Conservation (phyloP, 495 filamentous ascomycete genomes). For the Penicillium canescens region DNA sequence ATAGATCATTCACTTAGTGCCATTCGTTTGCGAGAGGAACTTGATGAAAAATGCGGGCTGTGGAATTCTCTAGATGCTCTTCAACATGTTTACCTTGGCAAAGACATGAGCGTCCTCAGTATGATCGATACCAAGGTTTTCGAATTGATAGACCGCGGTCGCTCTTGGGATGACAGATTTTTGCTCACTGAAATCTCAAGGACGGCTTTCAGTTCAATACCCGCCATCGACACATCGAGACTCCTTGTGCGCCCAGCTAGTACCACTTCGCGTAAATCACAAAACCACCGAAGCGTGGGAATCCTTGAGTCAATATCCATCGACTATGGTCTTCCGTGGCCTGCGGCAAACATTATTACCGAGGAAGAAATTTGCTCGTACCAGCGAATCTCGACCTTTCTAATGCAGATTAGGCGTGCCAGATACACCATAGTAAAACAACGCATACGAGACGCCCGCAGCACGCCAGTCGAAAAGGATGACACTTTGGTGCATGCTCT, state of each 20-base stretch:
- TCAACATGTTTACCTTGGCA: constrained; percentile 69
- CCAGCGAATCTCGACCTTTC: constrained; percentile 68
- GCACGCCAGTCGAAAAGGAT: constrained; percentile 20
- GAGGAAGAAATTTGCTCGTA: constrained; percentile 62
- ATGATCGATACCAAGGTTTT: constrained; percentile 70
- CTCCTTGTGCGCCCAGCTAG: constrained; percentile 52
- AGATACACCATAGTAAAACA: constrained; percentile 65
- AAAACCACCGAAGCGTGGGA: constrained; percentile 39
- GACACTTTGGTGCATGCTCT: constrained; percentile 58
- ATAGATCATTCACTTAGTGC: constrained; percentile 70
- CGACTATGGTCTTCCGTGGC: constrained; percentile 73
- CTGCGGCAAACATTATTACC: constrained; percentile 78
- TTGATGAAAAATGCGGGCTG: constrained; percentile 71
- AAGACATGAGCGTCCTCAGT: constrained; percentile 63
- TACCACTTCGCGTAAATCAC: constrained; percentile 8
- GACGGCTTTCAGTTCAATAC: constrained; percentile 56
- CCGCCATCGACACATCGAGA: constrained; percentile 56
- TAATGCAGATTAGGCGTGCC: constrained; percentile 77
- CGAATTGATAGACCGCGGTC: constrained; percentile 69
- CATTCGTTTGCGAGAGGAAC: constrained; percentile 57
- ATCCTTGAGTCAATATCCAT: constrained; percentile 59
- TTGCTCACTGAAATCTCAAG: constrained; percentile 78
- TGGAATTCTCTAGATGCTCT: constrained; percentile 65
- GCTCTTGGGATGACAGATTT: constrained; percentile 79
- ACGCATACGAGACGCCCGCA: constrained; percentile 35